Evolutionary conservation across 306 rosid species (phyloP).

Genomic region (Prunus padus): DNA sequence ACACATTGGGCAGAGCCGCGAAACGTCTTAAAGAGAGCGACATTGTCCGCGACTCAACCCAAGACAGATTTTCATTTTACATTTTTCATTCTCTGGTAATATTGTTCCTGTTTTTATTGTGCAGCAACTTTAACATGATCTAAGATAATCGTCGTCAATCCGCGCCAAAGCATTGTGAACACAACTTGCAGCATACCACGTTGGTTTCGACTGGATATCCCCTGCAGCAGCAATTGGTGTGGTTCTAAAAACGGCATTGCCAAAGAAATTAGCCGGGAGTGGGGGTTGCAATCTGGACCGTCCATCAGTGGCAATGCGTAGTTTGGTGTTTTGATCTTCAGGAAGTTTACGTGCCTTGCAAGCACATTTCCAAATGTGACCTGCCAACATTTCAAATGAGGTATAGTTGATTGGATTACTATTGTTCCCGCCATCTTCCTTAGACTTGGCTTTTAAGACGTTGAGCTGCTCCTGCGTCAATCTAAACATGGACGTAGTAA

Average conservation of each 20-base stretch:
- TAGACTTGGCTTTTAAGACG: conserved; percentile 53
- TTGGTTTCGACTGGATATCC: conserved; percentile 55
- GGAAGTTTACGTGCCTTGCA: conserved; percentile 55
- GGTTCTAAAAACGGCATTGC: conserved; percentile 55
- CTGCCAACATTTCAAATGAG: conserved; percentile 60
- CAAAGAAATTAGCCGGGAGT: conserved; percentile 63
- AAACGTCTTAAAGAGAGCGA: too few species aligned
- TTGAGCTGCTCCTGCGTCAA: conserved; percentile 45
- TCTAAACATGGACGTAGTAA: conserved; percentile 22
- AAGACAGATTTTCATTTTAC: too few species aligned
- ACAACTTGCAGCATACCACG: conserved; percentile 60
- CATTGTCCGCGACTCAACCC: too few species aligned
- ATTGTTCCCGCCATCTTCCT: conserved; percentile 39
- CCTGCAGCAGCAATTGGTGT: conserved; percentile 55
- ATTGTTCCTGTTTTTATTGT: background rate
- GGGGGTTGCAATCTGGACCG: conserved; percentile 59
- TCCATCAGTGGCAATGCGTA: conserved; percentile 64
- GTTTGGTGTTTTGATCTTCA: conserved; percentile 54
- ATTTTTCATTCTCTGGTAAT: too few species aligned
- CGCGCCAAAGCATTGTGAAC: conserved; percentile 49
- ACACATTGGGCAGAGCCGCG: too few species aligned
- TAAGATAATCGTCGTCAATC: conserved; percentile 62
- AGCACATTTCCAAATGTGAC: conserved; percentile 62
- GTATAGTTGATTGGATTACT: conserved; percentile 43
- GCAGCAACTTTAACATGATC: conserved; percentile 28